Base-by-base conservation (phyloP, 352 stramenopile genomes). In the Globisporangium nunn region DNA sequence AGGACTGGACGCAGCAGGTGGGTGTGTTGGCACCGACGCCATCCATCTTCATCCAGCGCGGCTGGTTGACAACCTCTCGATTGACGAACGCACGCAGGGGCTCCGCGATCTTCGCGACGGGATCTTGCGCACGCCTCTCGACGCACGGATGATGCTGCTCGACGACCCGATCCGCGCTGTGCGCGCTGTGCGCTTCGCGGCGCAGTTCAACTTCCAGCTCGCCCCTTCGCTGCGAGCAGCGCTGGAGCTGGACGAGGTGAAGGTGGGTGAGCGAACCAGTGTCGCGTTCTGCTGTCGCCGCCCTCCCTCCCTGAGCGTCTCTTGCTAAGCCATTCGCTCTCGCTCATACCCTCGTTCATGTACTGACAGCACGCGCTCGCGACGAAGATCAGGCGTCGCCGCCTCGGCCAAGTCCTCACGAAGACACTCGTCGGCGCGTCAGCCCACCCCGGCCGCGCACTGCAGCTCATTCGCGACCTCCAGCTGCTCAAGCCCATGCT, bases 101-200 rank as follows among this genome's bases (percentile, higher is more conserved):
- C 64, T 98, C n/a, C 64, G 86, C 6, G 97, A 99, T 75, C 72
- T 99, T 17, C 58, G 59, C 11, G 66, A 82, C 33, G 84, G 91
- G 11, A 65, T 98, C 39, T 78, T 99, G 14, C 80, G 95, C 0
- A 99, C 97, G 6, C 97, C 97, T 4, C 69, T 99, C 31, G 78
- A 96, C 37, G 86, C 97, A 2, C 67, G 88, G 23, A 88, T 94
- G 30, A 99, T 97, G 15, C 97, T 99, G 44, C 63, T 97, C 18
- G 97, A 99, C 68, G 97, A 99, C 71, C 97, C 97, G 6, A 68
- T 99, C 50, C 82, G 97, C 35, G 87, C 98, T 4, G 74, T 99
- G 28, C 79, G 97, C 37, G 91, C 90, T 1, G 81, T 99, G 14
- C 91, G 97, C 50, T 99, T 99, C 72, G 95, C 95, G 4, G 86